Evolutionary conservation across 176 grass and related monocot genomes (phyloP).

Genomic region (Carex cristatella): DNA sequence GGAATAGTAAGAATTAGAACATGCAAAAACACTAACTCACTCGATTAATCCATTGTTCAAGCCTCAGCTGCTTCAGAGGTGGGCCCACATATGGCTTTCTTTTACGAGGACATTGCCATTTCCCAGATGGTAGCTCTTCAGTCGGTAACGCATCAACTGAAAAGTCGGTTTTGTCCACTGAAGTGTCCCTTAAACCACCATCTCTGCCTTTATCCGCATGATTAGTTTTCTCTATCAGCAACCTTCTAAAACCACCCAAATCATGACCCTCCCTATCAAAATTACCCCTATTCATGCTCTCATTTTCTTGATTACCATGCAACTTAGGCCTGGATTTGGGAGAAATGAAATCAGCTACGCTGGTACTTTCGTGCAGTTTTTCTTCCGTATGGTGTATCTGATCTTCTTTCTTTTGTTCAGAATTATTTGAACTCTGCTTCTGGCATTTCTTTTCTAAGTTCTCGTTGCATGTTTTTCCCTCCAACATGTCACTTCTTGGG

Average conservation of each 20-base stretch:
- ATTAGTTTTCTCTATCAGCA: conserved; percentile 1
- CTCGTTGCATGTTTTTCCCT: background rate
- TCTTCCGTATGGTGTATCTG: background rate
- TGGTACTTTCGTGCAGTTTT: conserved; percentile 10
- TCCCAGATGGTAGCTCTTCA: conserved; percentile 12
- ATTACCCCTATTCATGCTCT: background rate
- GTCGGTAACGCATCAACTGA: conserved; percentile 5
- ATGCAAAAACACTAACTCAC: conserved; percentile 18
- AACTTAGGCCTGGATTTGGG: conserved; percentile 26
- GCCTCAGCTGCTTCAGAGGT: conserved; percentile 52
- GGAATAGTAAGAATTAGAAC: background rate
- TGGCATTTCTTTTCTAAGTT: background rate
- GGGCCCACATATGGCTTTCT: conserved; percentile 44
- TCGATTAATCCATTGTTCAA: conserved; percentile 52
- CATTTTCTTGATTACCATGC: background rate
- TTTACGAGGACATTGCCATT: conserved; percentile 68
- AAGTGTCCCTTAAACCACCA: conserved; percentile 25
- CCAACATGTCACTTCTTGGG: background rate
- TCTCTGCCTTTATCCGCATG: background rate
- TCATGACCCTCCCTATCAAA: background rate
- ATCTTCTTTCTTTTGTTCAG: conserved; percentile 2
- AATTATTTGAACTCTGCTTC: conserved; percentile 6
- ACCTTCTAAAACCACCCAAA: background rate
- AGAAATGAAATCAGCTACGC: conserved; percentile 44
- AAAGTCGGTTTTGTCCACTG: conserved; percentile 40